Evolutionary conservation across 495 filamentous ascomycete genomes (phyloP), one percentile per base, ranked within the genome.

Genomic region (Cercophora samala): DNA sequence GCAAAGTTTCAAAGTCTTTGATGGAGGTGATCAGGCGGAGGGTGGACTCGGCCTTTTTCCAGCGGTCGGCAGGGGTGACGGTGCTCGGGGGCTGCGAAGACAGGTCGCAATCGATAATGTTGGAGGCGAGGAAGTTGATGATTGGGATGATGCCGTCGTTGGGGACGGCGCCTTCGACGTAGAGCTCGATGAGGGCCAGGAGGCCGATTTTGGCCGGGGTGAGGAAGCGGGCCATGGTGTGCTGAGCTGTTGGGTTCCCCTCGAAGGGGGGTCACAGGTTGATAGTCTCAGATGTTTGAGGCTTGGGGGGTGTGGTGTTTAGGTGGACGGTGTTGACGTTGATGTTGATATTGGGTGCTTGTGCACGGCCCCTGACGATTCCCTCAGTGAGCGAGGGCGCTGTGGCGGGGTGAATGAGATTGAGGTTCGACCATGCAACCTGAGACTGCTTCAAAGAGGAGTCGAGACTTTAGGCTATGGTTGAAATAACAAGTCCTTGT

Each of bases 181-280:
- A 98, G 23, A 97, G 82, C 68, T 89, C 85, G 61, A 93, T 84
- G 53, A 99, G 84, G 64, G 88, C 86, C 55, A 99, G 84, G 22
- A 98, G 84, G 68, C 89, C 89, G 68, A 97, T 86, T 71, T 92
- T 95, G 67, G 90, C 88, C 5, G 95, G 90, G 21, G 93, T 94
- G 62, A 97, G 84, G 77, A 90, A 96, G 25, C 90, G 89, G 68
- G 88, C 82, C 90, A 93, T 95, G 62, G 29, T 67, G 62, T n/a
- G n/a, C n/a, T n/a, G n/a, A n/a, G 1, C 19, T 62, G 22, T 64
- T 18, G 11, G 23, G n/a, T 32, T 22, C 29, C n/a, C 25, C 26
- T 46, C 18, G 4, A 21, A 0, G 18, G n/a, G 32, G 37, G 37
- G 2, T 29, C n/a, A n/a, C n/a, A n/a, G n/a, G 15, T 46, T 46